phyloP scores from a whole-genome alignment of 2,329 filamentous ascomycete species.

The Dryadomyces quercus-mongolicae region DNA sequence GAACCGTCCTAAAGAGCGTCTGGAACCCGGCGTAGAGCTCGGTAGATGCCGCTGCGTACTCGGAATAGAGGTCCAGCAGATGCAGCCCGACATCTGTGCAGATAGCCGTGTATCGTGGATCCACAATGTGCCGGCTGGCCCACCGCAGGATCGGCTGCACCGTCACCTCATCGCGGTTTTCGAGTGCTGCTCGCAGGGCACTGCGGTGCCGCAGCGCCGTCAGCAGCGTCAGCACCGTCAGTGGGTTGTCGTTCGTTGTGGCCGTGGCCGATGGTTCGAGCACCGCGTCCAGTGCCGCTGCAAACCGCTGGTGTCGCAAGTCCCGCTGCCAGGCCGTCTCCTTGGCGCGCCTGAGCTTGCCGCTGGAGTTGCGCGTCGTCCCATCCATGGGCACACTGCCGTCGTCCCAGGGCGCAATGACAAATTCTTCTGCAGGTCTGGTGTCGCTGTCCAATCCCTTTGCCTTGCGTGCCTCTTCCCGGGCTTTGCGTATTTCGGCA shows the following conservation, averaged over 20 bases:
- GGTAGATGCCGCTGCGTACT: conserved; percentile 60
- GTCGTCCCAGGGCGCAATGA: conserved; percentile 46
- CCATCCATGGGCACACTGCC: not conserved
- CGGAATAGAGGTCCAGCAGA: conserved; percentile 77
- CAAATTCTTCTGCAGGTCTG: conserved; percentile 45
- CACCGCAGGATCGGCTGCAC: conserved; percentile 76
- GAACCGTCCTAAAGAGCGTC: conserved; percentile 57
- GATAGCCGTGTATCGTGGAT: conserved; percentile 69
- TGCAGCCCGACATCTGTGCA: conserved; percentile 75
- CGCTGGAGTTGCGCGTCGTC: not conserved
- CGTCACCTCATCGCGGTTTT: conserved; percentile 66
- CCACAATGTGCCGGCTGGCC: conserved; percentile 67
- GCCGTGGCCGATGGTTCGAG: conserved; percentile 34
- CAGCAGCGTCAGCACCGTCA: conserved; percentile 63
- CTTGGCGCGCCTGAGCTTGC: conserved; percentile 23
- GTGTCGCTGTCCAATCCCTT: conserved; percentile 46
- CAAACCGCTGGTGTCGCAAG: conserved; percentile 67
- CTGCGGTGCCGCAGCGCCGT: conserved; percentile 79
- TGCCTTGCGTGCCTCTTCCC: conserved; percentile 38
- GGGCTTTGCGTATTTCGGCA: not conserved
- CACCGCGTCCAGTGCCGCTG: conserved; percentile 66
- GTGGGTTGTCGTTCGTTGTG: conserved; percentile 40
- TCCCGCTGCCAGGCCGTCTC: conserved; percentile 66
- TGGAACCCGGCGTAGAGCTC: conserved; percentile 62
- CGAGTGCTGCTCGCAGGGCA: conserved; percentile 68